Conservation (phyloP, 1,284 basidiomycete genomes). For the Phellopilus nigrolimitatus region DNA sequence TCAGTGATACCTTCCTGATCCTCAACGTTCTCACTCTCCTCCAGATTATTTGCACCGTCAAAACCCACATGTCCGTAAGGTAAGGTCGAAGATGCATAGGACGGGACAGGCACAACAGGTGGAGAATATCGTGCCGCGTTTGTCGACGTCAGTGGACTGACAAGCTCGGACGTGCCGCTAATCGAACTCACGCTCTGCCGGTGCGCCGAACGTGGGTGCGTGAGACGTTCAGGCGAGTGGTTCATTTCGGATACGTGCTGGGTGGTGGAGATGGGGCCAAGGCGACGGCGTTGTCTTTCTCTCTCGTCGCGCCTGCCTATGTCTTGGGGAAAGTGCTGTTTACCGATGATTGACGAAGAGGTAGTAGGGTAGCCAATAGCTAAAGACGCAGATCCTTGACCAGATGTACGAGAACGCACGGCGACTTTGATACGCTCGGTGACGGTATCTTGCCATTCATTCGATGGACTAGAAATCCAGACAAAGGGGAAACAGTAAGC, state of each 20-base stretch:
- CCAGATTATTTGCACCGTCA: not conserved
- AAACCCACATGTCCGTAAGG: constrained; percentile 1
- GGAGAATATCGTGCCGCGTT: constrained; percentile 13
- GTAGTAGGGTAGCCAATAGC: not conserved
- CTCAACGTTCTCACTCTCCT: constrained; percentile 14
- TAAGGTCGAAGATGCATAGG: constrained; percentile 2
- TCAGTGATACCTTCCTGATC: constrained; percentile 45
- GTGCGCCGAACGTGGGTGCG: constrained; percentile 3
- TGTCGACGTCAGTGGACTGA: constrained; percentile 1
- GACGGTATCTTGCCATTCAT: constrained; percentile 75
- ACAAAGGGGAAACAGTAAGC: constrained; percentile 12
- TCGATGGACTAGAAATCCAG: constrained; percentile 52
- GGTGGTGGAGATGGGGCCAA: constrained; percentile 3
- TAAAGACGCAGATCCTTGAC: too few species aligned
- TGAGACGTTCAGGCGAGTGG: constrained; percentile 5
- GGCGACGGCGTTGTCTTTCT: constrained; percentile 14
- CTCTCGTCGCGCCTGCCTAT: not conserved
- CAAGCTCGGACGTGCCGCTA: constrained; percentile 3
- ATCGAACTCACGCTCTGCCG: constrained; percentile 4
- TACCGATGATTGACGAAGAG: not conserved
- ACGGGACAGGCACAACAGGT: constrained; percentile 6
- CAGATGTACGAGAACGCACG: constrained; percentile 2
- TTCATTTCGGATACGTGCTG: not conserved
- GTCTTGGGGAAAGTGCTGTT: not conserved
- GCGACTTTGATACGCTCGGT: constrained; percentile 28